Percentiles rank a stretch among this genome's conserved stretches.
Evolutionary conservation across 176 grass and related monocot genomes (phyloP).

Genomic region (Microstegium vimineum): DNA sequence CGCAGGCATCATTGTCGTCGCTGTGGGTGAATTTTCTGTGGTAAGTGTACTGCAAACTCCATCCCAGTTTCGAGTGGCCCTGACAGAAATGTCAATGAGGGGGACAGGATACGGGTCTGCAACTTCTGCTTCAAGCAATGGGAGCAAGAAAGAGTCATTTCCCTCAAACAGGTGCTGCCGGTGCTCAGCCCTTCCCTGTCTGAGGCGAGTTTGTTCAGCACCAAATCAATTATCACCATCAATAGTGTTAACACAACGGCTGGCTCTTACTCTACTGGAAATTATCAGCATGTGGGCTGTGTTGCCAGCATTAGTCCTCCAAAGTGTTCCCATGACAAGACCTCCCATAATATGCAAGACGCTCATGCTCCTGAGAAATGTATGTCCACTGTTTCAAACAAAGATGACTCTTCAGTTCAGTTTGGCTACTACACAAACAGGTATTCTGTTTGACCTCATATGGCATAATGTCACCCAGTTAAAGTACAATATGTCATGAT

Average conservation of each 20-base stretch:
- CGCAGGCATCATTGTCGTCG: constrained; percentile 89
- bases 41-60: constrained; percentile 71
- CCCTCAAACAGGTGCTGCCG: constrained; percentile 29
- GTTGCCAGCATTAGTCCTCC: constrained; percentile 49
- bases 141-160: constrained; percentile 57
- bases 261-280: constrained; percentile 54
- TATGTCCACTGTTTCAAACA: constrained; percentile 48
- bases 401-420: constrained; percentile 48
- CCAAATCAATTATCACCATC: constrained; percentile 54
- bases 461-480: neutral
- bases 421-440: constrained; percentile 73
- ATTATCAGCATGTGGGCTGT: constrained; percentile 50
- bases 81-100: constrained; percentile 46
- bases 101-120: constrained; percentile 73
- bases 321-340: constrained; percentile 41
- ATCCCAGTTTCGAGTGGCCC: constrained; percentile 51
- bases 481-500: neutral
- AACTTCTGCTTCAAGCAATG: constrained; percentile 82
- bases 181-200: constrained; percentile 54
- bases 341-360: constrained; percentile 42
- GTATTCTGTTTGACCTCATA: constrained; percentile 35
- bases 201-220: constrained; percentile 55
- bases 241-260: constrained; percentile 33
- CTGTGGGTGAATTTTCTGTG: constrained; percentile 94
- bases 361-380: constrained; percentile 40